Evolutionary conservation across 306 rosid genomes (phyloP).

Genomic region (Delonix regia): DNA sequence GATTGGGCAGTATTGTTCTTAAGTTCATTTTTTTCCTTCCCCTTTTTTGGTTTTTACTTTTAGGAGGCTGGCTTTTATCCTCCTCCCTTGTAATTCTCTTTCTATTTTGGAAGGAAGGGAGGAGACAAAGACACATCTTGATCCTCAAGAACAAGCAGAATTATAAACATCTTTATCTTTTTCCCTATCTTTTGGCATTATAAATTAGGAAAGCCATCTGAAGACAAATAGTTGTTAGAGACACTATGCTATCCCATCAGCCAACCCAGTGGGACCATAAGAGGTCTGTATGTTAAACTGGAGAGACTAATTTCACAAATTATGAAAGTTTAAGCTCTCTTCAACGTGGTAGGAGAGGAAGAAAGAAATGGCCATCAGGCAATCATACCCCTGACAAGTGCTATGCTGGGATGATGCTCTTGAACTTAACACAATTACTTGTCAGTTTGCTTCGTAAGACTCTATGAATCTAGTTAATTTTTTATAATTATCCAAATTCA

Average conservation of each 20-base stretch:
- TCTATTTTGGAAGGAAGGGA: background rate
- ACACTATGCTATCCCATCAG: background rate
- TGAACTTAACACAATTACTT: background rate
- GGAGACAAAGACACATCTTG: background rate
- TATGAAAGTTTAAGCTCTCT: background rate
- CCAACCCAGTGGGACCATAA: background rate
- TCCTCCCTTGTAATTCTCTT: too few species aligned
- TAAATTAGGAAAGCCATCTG: background rate
- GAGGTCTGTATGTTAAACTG: background rate
- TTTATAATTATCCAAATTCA: background rate
- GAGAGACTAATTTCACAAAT: background rate
- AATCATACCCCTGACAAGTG: background rate
- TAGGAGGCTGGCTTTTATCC: too few species aligned
- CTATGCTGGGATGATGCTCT: background rate
- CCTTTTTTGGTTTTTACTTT: too few species aligned
- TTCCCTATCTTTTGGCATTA: background rate
- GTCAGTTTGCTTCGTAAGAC: background rate
- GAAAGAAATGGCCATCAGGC: background rate
- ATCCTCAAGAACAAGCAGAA: background rate
- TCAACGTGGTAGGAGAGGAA: background rate
- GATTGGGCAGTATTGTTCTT: too few species aligned
- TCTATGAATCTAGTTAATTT: background rate
- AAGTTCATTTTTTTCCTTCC: too few species aligned
- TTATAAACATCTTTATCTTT: background rate
- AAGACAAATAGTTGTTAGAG: background rate